A percentile compares a stretch with the other conserved stretches of the same genome.
These are phyloP conservation scores for Fomitopsis betulina DNA, from an alignment of 1,284 basidiomycete species.

Conservation along the genomic window DNA sequence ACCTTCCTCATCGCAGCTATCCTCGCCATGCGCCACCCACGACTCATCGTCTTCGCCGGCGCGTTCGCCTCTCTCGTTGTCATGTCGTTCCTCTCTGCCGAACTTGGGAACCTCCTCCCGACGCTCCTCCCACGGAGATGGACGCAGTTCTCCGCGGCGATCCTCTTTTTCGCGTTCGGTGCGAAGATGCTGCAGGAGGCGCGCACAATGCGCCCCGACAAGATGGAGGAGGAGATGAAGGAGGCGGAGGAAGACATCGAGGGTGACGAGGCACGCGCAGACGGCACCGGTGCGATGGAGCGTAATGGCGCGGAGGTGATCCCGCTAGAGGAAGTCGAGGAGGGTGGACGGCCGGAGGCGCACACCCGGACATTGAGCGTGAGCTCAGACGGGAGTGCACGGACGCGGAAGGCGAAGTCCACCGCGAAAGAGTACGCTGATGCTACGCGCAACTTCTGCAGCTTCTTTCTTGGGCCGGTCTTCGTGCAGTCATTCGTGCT, in stretches of 20 bases:
- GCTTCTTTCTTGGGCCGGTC: constrained; percentile 84
- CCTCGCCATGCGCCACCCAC: constrained; percentile 91
- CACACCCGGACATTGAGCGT: constrained; percentile 7
- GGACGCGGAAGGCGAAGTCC: constrained; percentile 15
- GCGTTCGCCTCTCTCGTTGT: constrained; percentile 85
- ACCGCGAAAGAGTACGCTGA: constrained; percentile 40
- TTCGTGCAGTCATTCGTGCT: constrained; percentile 95
- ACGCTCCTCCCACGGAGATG: constrained; percentile 76
- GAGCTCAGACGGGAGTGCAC: constrained; percentile 13
- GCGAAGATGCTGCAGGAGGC: constrained; percentile 83
- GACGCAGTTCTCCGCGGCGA: constrained; percentile 77
- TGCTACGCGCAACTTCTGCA: constrained; percentile 78
- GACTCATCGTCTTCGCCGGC: constrained; percentile 83
- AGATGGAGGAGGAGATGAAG: constrained; percentile 89
- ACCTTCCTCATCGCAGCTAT: constrained; percentile 98
- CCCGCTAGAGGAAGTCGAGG: constrained; percentile 63
- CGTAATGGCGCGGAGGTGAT: constrained; percentile 37
- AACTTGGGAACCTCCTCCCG: constrained; percentile 82
- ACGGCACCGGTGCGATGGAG: constrained; percentile 33
- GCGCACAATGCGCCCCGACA: constrained; percentile 72
- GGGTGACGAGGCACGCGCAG: constrained; percentile 53
- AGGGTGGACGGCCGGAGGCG: constrained; percentile 32
- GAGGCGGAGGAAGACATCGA: constrained; percentile 90
- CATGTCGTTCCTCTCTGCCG: constrained; percentile 91
- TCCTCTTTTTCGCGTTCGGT: constrained; percentile 86